Conservation (phyloP, 169 alveolate genomes). For the Ichthyophthirius multifiliis region DNA sequence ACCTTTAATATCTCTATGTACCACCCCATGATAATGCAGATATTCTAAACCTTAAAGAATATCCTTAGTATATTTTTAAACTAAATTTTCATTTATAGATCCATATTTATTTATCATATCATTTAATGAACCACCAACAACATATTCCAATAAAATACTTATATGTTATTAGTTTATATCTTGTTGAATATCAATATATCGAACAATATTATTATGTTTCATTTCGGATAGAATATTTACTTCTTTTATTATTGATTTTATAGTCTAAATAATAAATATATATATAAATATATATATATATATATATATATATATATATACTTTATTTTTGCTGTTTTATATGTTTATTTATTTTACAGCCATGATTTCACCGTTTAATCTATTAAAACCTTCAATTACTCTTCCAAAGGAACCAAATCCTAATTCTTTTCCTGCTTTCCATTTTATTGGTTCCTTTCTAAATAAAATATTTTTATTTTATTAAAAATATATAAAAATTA, state of each 20-base stretch:
- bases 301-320: too few species aligned
- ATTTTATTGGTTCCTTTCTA: too few species aligned
- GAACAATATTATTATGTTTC: conserved; percentile 81
- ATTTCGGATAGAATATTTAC: conserved; percentile 68
- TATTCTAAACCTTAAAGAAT: conserved; percentile 70
- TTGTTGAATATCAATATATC: conserved; percentile 65
- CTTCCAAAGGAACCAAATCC: conserved; percentile 63
- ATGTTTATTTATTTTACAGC: conserved; percentile 50
- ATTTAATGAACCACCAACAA: conserved; percentile 66
- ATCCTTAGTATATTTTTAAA: not conserved
- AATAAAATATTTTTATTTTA: too few species aligned
- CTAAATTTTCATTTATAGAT: conserved; percentile 55
- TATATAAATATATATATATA: too few species aligned
- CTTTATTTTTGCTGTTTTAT: not conserved
- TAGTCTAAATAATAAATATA: conserved; percentile 17
- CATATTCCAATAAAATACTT: conserved; percentile 67
- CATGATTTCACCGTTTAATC: conserved; percentile 33
- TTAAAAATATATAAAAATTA: too few species aligned
- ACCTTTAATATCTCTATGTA: conserved; percentile 83
- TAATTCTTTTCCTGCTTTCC: too few species aligned
- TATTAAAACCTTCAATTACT: conserved; percentile 42
- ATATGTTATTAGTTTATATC: conserved; percentile 43
- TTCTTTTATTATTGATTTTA: conserved; percentile 65
- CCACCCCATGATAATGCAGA: conserved; percentile 69
- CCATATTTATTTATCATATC: conserved; percentile 46